Evolutionary conservation across 306 rosid species (phyloP).

Genomic region (Rubus idaeus): DNA sequence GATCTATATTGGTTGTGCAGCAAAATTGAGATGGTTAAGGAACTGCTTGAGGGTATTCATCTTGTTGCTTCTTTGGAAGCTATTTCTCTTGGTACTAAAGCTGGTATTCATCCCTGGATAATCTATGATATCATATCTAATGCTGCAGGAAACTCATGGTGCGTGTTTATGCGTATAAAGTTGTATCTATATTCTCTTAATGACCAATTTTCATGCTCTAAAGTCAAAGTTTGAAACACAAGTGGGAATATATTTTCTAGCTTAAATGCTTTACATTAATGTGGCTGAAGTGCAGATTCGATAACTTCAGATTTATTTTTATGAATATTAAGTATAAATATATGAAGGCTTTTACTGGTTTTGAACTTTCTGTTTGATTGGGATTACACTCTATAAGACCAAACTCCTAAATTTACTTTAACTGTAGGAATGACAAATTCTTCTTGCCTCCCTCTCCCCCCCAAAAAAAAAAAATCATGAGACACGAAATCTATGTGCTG

Average conservation of each 20-base stretch:
- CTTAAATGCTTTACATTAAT: background rate
- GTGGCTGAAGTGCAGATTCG: background rate
- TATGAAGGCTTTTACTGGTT: too few relatives aligned
- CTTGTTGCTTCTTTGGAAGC: constrained; percentile 87
- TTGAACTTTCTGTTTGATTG: background rate
- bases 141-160: constrained; percentile 98
- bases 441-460: too few relatives aligned
- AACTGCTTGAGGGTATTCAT: constrained; percentile 85
- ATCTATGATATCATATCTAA: constrained; percentile 87
- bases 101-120: constrained; percentile 87
- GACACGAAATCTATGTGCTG: background rate
- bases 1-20: constrained; percentile 41
- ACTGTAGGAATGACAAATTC: background rate
- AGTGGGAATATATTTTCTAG: background rate
- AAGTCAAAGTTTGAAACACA: background rate
- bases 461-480: too few relatives aligned
- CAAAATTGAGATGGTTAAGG: constrained; percentile 64
- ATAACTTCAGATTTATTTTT: background rate
- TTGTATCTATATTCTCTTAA: background rate
- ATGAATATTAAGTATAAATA: background rate
- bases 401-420: background rate
- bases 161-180: constrained; percentile 21
- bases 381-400: background rate
- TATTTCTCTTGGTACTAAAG: constrained; percentile 74
- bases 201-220: background rate